Base-by-base conservation (phyloP, 2,329 filamentous ascomycete species). In the Biscogniauxia marginata region DNA sequence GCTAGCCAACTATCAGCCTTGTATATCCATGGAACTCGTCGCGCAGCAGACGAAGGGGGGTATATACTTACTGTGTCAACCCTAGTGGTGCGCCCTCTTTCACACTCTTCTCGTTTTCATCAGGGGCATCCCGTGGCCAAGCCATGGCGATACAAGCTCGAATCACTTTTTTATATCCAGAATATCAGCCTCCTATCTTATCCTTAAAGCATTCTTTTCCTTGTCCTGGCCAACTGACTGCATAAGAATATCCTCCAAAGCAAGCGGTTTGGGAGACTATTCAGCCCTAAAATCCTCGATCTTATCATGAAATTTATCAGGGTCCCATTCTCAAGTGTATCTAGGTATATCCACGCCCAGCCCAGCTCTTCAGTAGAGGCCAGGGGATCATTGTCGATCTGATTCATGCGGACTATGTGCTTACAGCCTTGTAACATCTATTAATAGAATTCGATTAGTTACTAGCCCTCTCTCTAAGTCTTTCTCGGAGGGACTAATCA, bases 331-430 rank as follows among this genome's bases (percentile, higher is more conserved):
- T 57, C 54, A 8, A 60, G 24, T 3, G 18, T 11, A 4, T 60
- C 57, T 3, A 60, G 20, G 22, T 50, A 60, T 39, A 55, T 34
- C 54, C 57, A 60, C 8, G 24, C 49, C 57, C 57, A 60, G 2
- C 52, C 52, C 8, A 24, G 25, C 5, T 47, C 52, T 1, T n/a
- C 34, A 5, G 57, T 24, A 23, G 44, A 22, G 8, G 34, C 52
- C n/a, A 57, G 19, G 6, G 54, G 52, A 47, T 57, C 57, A 2
- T 52, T 19, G 18, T 34, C 16, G 23, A 22, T 7, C 20, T 21
- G 9, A 11, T 13, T 8, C 18, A 48, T 45, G 19, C 22, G 39
- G 9, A 55, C 53, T 24, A 58, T 53, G 23, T 58, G 56, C 21
- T 45, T 55, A 22, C 56, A 55, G 24, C 49, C 39, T 13, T 30